Percentiles rank a stretch among this genome's conserved stretches.
Conservation (phyloP, 2,329 filamentous ascomycete species). For the Tolypocladium tropicale region DNA sequence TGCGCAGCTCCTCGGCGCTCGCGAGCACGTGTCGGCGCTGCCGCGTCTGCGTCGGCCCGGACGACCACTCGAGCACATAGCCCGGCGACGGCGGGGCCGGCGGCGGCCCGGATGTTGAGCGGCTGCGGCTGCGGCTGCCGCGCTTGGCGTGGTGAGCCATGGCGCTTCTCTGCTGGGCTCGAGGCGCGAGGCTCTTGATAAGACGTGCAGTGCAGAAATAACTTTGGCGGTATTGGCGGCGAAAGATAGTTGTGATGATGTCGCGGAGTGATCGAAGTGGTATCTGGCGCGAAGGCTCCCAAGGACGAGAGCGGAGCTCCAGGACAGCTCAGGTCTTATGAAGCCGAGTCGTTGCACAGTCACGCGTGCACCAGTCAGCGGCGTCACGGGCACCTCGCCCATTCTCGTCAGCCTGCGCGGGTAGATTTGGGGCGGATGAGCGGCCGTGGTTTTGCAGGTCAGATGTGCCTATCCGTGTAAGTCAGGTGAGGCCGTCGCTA, state of each 20-base stretch:
- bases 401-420: neutral
- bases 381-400: neutral
- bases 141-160: neutral
- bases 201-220: neutral
- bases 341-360: neutral
- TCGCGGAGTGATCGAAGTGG: neutral
- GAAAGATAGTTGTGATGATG: neutral
- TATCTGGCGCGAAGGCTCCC: neutral
- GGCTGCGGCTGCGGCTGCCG: no score
- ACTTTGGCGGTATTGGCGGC: neutral
- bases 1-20: slow-evolving; percentile 5
- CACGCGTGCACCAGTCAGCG: neutral
- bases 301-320: neutral
- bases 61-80: slow-evolving; percentile 8
- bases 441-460: neutral
- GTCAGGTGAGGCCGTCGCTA: neutral
- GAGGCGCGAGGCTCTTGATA: neutral
- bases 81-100: slow-evolving; percentile 4
- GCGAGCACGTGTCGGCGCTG: slow-evolving; percentile 5
- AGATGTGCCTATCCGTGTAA: neutral
- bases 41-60: slow-evolving; percentile 1
- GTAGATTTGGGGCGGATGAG: neutral
- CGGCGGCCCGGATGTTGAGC: neutral
- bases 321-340: neutral
- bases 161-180: neutral